Evolutionary conservation across 2,329 filamentous ascomycete genomes (phyloP).

Genomic region (Cladophialophora immunda): DNA sequence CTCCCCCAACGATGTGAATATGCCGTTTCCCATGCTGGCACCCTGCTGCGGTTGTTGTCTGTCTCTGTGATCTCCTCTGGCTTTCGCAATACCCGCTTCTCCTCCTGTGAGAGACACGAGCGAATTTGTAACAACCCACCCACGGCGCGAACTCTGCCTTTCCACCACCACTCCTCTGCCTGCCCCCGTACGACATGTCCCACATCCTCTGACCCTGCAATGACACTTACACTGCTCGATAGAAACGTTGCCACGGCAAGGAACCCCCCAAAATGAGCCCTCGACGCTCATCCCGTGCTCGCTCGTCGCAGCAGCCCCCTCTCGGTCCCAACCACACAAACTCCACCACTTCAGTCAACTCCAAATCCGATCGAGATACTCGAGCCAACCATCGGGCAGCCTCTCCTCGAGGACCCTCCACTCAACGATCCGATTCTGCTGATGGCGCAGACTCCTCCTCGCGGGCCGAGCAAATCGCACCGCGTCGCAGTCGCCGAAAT

Average conservation of each 20-base stretch:
- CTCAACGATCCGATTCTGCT: slow-evolving; percentile 60
- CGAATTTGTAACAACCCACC: slow-evolving; percentile 23
- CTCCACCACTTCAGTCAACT: slow-evolving; percentile 64
- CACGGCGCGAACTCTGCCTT: slow-evolving; percentile 22
- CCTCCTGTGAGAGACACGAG: slow-evolving; percentile 17
- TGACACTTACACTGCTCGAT: background rate
- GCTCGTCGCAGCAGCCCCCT: slow-evolving; percentile 73
- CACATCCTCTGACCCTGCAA: background rate
- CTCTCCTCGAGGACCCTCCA: slow-evolving; percentile 78
- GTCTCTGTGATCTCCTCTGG: background rate
- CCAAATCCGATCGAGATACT: slow-evolving; percentile 78
- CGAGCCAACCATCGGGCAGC: slow-evolving; percentile 75
- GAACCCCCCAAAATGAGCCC: slow-evolving; percentile 64
- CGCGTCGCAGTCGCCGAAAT: slow-evolving; percentile 80
- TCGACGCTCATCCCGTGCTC: slow-evolving; percentile 91
- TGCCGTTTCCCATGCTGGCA: slow-evolving; percentile 27
- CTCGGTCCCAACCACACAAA: slow-evolving; percentile 79
- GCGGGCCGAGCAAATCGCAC: slow-evolving; percentile 57
- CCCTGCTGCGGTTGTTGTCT: slow-evolving; percentile 6
- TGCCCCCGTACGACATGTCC: slow-evolving; percentile 6
- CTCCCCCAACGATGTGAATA: slow-evolving; percentile 27
- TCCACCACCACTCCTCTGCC: slow-evolving; percentile 11
- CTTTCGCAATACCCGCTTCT: slow-evolving; percentile 1
- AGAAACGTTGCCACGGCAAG: background rate
- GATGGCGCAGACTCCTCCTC: slow-evolving; percentile 62